These are phyloP conservation scores for Aegle marmelos DNA, from an alignment of 345 rosid species.

Conservation along the genomic window DNA sequence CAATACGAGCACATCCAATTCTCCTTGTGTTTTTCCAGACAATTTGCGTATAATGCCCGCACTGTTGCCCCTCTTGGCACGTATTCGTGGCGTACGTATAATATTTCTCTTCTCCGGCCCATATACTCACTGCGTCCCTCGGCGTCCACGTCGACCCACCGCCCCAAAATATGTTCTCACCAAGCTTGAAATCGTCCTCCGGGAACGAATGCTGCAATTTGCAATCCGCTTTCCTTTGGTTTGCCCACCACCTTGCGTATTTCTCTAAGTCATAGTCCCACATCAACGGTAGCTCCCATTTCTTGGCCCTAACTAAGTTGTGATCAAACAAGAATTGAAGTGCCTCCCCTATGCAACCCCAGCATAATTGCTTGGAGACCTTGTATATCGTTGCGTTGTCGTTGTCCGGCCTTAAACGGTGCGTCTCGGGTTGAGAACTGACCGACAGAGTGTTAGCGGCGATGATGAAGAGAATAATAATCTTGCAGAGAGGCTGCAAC, in stretches of 20 bases:
- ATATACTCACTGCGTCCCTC: slow-evolving; percentile 55
- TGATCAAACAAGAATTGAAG: slow-evolving; percentile 66
- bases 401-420: slow-evolving; percentile 1
- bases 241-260: slow-evolving; percentile 85
- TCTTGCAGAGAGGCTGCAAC: slow-evolving; percentile 21
- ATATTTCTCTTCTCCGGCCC: slow-evolving; percentile 78
- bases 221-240: slow-evolving; percentile 60
- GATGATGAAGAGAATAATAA: slow-evolving; percentile 25
- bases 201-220: slow-evolving; percentile 60
- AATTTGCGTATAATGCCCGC: slow-evolving; percentile 89
- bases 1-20: slow-evolving; percentile 75
- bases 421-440: slow-evolving; percentile 11
- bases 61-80: slow-evolving; percentile 60
- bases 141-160: slow-evolving; percentile 65
- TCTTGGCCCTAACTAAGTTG: slow-evolving; percentile 58
- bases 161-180: slow-evolving; percentile 88
- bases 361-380: slow-evolving; percentile 57
- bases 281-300: slow-evolving; percentile 59
- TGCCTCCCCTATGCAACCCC: slow-evolving; percentile 68
- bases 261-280: slow-evolving; percentile 74
- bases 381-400: slow-evolving; percentile 40
- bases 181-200: slow-evolving; percentile 54
- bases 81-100: slow-evolving; percentile 51
- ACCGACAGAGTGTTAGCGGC: neutral
- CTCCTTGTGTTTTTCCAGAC: slow-evolving; percentile 69